Percentiles rank a stretch among this genome's conserved stretches.
phyloP scores from a whole-genome alignment of 805 yeast genomes.

The Saccharomycopsis fibuligera region DNA sequence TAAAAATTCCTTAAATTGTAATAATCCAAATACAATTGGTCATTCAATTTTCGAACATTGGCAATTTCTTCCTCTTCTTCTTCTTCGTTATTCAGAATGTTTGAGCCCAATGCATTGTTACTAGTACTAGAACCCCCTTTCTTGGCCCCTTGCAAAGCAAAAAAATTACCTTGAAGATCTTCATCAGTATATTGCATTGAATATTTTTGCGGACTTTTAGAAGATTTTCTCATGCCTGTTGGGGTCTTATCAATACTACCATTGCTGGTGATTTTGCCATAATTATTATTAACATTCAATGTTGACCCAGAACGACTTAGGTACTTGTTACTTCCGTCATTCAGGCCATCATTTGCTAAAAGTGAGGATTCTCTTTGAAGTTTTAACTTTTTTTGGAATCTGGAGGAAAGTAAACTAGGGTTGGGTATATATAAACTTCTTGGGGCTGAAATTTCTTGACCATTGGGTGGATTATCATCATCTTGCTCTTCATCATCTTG shows the following conservation, averaged over 20 bases:
- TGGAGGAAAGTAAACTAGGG: constrained; percentile 4
- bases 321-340: too few relatives aligned
- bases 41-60: constrained; percentile 18
- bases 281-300: not conserved
- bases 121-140: not conserved
- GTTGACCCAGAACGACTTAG: not conserved
- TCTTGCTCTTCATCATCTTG: not conserved
- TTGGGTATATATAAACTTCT: constrained; percentile 8
- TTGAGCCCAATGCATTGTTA: constrained; percentile 1
- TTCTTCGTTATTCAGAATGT: constrained; percentile 4
- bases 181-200: not conserved
- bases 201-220: not conserved
- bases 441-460: not conserved
- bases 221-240: not conserved
- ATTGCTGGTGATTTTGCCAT: not conserved
- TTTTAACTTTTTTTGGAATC: constrained; percentile 13
- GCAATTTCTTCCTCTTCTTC: not conserved
- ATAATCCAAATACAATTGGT: constrained; percentile 18
- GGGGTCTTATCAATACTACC: not conserved
- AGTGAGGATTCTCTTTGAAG: constrained; percentile 13
- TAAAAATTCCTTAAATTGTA: constrained; percentile 16
- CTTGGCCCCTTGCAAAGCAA: constrained; percentile 1
- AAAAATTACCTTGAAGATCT: too few relatives aligned
- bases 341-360: not conserved
- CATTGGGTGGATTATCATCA: not conserved